Evolutionary conservation across 2,329 filamentous ascomycete species (phyloP), one percentile per base, ranked within the genome.

Genomic region (Corniculantispora saksenae): DNA sequence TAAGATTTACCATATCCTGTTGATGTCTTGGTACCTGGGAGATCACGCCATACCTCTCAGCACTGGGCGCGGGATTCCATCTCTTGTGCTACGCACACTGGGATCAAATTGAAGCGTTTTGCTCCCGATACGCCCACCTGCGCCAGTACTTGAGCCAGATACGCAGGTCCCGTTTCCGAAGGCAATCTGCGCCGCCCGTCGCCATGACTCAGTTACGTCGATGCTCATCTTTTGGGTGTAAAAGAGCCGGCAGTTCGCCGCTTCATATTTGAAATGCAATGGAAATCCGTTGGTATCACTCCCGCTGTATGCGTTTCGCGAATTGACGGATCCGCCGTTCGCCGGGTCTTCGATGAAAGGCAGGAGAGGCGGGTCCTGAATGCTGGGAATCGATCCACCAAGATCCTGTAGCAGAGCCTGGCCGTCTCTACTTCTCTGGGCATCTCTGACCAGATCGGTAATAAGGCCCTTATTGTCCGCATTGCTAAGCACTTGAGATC

Each of bases 221-320:
- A 80, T 74, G 40, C 85, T 74, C 74, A 86, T 88, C 2, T 78
- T 73, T 19, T 79, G 72, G 2, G 87, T 87, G 66, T 84, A 89
- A 71, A 83, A 90, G 15, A 89, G 72, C 6, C 86, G 79, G 68
- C 87, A 90, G 68, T 87, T 84, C 1, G 88, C 84, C 1, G 85
- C 81, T 67, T 89, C 83, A 64, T 86, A 85, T 2, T 84, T 75
- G 70, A 89, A 90, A 69, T 91, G 88, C 19, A 83, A 74, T 17
- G 87, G 83, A 23, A 71, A 55, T 62, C 68, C 67, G 69, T 66
- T 65, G 43, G 61, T 65, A 51, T 70, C 54, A 21, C 66, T 45
- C 21, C 67, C 61, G 21, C 56, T 69, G 67, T 70, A 75, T 2
- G 66, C 59, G 40, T 72, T 72, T 51, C 64, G 67, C 6, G 62